These are phyloP conservation scores for Suillus paluster DNA, from an alignment of 768 basidiomycete genomes.

Conservation along the genomic window DNA sequence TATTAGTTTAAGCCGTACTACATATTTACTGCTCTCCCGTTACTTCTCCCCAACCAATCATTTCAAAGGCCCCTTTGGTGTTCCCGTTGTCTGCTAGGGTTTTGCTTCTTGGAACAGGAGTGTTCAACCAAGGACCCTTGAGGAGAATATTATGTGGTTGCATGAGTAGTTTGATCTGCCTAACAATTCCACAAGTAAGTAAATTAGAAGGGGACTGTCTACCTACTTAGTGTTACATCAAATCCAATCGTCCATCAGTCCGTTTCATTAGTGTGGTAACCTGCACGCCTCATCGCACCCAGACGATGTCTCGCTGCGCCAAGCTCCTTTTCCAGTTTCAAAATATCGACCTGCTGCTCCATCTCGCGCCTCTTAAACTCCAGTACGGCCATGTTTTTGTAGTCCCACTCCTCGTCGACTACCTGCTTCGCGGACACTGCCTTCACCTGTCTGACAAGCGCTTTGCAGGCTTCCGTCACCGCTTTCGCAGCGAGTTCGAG, in stretches of 20 bases:
- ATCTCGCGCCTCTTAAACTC: conserved; percentile 98
- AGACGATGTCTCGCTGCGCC: conserved; percentile 83
- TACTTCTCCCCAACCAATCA: background rate
- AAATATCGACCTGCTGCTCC: conserved; percentile 99
- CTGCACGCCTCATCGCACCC: conserved; percentile 86
- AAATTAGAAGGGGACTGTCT: background rate
- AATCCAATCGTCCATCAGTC: conserved; percentile 43
- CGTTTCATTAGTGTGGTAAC: conserved; percentile 87
- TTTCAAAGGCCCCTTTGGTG: background rate
- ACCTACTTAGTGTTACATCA: background rate
- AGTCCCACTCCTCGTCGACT: conserved; percentile 79
- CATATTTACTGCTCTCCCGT: background rate
- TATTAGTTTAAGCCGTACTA: conserved; percentile 17
- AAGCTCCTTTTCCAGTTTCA: conserved; percentile 94
- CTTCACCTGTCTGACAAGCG: conserved; percentile 95
- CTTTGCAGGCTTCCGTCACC: conserved; percentile 96
- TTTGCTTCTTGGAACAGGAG: background rate
- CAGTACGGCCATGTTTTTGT: conserved; percentile 89
- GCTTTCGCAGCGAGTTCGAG: conserved; percentile 97
- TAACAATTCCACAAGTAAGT: background rate
- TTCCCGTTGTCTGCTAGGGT: background rate
- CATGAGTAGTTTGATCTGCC: background rate
- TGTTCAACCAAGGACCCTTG: background rate
- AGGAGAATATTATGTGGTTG: background rate
- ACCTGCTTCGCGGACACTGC: conserved; percentile 85